Base-by-base conservation (phyloP, 2,329 filamentous ascomycete species). In the Fusarium newnesense region DNA sequence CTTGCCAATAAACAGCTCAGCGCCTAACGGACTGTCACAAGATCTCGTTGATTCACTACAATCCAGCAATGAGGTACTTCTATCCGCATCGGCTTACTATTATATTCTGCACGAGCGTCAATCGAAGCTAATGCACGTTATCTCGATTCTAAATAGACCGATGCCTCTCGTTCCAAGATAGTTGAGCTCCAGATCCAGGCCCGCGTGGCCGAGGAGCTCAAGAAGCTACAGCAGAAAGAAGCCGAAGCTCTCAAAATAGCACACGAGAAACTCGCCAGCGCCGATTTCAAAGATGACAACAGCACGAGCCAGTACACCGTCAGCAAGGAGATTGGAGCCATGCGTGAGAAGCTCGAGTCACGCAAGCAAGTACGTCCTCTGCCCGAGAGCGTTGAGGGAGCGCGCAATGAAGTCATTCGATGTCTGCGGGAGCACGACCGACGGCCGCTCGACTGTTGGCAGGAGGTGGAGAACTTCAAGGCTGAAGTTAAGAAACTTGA, bases 401-500 rank as follows among this genome's bases (percentile, higher is more conserved):
- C 95, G 26, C 92, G 94, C 82, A 86, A 89, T 75, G 90, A 92
- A 67, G 91, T 98, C 63, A 90, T 96, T 72, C 88, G 89, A 77
- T 98, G 96, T 82, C 86, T 98, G 86, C 87, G 93, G 70, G 88
- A 92, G 79, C 92, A 98, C 82, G 95, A 98, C 83, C 88, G 94
- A 73, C 89, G 94, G 82, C 95, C 96, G 81, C 86, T 98, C 80
- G 94, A 98, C 86, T 98, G 96, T 88, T 98, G 94, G 93, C 89
- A 91, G 83, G 95, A 98, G 88, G 94, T 98, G 30, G 93, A 97
- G 85, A 87, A 87, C 26, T 98, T 98, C 83, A 97, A 95, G 89
- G 88, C 89, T 78, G 94, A 97, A 87, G 95, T 98, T 57, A 90
- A 93, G 76, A 91, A 90, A 85, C 83, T 98, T 83, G 96, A 98